Conservation (phyloP, 345 rosid genomes). For the Eucalyptus tenuipes region DNA sequence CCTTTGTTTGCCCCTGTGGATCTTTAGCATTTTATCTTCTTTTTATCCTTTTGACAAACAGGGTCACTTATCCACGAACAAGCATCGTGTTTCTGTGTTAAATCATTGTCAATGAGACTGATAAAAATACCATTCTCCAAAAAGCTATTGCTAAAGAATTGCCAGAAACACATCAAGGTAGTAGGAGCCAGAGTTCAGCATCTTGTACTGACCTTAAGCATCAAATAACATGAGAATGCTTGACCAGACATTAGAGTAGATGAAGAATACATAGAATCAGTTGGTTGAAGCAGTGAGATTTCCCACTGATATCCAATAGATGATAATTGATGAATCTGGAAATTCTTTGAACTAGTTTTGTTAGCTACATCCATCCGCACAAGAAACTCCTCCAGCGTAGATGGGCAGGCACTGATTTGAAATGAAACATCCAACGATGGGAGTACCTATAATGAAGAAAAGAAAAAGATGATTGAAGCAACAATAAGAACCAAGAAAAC, state of each 20-base stretch:
- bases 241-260: conserved; percentile 62
- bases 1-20: not conserved
- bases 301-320: conserved; percentile 74
- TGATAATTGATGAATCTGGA: conserved; percentile 75
- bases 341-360: conserved; percentile 56
- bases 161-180: not conserved
- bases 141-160: not conserved
- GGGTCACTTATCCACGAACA: not conserved
- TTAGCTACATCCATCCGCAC: conserved; percentile 81
- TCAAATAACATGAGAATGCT: conserved; percentile 76
- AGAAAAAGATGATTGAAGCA: not conserved
- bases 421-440: conserved; percentile 76
- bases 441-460: conserved; percentile 35
- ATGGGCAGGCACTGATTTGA: conserved; percentile 71
- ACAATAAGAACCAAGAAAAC: not conserved
- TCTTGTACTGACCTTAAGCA: conserved; percentile 47
- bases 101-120: not conserved
- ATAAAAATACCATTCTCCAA: not conserved
- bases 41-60: not conserved
- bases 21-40: not conserved
- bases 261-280: conserved; percentile 49
- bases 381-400: conserved; percentile 65
- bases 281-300: conserved; percentile 67
- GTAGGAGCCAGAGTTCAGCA: not conserved
- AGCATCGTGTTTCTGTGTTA: not conserved